phyloP scores from a whole-genome alignment of 257 asterid species.

The Rehmannia glutinosa region DNA sequence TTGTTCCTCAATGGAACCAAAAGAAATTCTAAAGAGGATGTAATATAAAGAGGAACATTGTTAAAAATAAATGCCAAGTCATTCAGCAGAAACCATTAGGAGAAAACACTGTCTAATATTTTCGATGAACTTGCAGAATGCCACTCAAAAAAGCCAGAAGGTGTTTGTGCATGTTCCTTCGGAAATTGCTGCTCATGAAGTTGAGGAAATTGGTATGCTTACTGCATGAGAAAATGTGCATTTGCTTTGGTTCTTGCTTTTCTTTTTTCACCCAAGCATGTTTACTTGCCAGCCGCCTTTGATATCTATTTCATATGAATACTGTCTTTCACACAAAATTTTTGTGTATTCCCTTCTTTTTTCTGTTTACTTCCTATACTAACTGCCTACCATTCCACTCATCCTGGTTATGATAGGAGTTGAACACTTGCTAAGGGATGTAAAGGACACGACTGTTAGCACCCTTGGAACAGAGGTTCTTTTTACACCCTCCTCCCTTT shows the following conservation, averaged over 20 bases:
- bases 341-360: neutral
- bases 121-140: conserved; percentile 38
- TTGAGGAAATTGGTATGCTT: conserved; percentile 86
- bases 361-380: neutral
- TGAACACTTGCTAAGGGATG: conserved; percentile 95
- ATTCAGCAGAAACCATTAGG: neutral
- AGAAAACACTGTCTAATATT: conserved; percentile 10
- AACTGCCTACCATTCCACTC: neutral
- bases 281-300: conserved; percentile 5
- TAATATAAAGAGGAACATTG: neutral
- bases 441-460: conserved; percentile 93
- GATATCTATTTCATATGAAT: neutral
- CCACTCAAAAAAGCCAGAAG: conserved; percentile 96
- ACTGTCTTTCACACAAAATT: neutral
- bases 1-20: neutral
- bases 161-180: conserved; percentile 94
- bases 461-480: conserved; percentile 97
- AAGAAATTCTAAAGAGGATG: neutral
- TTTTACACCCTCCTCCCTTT: neutral
- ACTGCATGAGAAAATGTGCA: neutral
- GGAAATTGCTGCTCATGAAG: conserved; percentile 98
- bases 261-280: neutral
- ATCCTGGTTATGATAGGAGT: conserved; percentile 55
- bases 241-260: neutral
- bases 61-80: neutral